These are phyloP conservation scores for Citrus medica DNA, from an alignment of 345 rosid genomes.

Conservation along the genomic window DNA sequence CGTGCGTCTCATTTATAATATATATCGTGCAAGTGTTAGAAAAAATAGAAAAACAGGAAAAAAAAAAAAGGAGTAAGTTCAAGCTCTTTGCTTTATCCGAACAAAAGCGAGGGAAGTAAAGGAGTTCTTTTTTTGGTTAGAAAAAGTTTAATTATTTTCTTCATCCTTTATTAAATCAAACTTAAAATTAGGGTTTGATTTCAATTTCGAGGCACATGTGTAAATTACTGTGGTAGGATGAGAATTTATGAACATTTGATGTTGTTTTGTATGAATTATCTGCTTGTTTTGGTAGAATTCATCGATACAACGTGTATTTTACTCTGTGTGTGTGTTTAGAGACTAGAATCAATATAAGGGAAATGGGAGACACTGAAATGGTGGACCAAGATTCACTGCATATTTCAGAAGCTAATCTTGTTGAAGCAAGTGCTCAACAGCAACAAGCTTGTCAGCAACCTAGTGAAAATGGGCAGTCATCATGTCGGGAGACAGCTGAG, in stretches of 20 bases:
- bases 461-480: constrained; percentile 23
- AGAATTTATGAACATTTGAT: not conserved
- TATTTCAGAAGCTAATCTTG: constrained; percentile 25
- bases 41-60: too few species aligned
- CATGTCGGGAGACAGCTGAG: constrained; percentile 12
- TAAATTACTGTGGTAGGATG: not conserved
- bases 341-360: constrained; percentile 16
- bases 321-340: not conserved
- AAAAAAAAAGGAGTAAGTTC: not conserved
- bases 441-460: constrained; percentile 20
- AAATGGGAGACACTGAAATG: constrained; percentile 55
- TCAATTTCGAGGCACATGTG: not conserved
- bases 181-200: constrained; percentile 16
- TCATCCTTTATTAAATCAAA: not conserved
- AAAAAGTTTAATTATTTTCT: not conserved
- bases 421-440: constrained; percentile 26
- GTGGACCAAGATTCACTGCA: constrained; percentile 28
- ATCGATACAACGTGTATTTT: not conserved
- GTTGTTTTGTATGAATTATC: not conserved
- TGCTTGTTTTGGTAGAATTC: not conserved
- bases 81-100: not conserved
- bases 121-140: not conserved
- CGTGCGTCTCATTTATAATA: not conserved
- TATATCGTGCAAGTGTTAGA: not conserved
- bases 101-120: not conserved